Conservation (phyloP, 495 filamentous ascomycete species). For the Aspergillus coremiiformis region DNA sequence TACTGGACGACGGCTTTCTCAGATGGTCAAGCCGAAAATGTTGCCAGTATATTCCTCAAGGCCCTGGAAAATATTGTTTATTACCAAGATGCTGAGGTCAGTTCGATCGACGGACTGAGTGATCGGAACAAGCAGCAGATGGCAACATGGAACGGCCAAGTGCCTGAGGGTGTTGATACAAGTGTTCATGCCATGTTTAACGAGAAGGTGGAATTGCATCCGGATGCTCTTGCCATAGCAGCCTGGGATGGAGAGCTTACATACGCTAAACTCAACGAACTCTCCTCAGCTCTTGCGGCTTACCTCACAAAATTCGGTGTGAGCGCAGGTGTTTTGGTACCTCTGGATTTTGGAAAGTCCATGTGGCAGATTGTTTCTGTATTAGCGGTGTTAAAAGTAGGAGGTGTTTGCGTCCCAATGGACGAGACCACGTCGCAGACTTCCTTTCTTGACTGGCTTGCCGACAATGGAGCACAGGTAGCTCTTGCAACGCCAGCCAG, state of each 20-base stretch:
- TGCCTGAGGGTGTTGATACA: slow-evolving; percentile 27
- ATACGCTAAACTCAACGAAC: slow-evolving; percentile 42
- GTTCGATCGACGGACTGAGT: slow-evolving; percentile 33
- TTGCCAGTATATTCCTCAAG: slow-evolving; percentile 42
- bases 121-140: slow-evolving; percentile 33
- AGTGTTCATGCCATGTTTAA: slow-evolving; percentile 39
- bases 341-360: slow-evolving; percentile 35
- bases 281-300: slow-evolving; percentile 38
- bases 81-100: slow-evolving; percentile 24
- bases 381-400: slow-evolving; percentile 38
- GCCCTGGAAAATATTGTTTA: slow-evolving; percentile 38
- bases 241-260: slow-evolving; percentile 46
- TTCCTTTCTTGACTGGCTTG: slow-evolving; percentile 30
- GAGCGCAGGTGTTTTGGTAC: slow-evolving; percentile 28
- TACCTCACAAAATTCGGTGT: slow-evolving; percentile 37
- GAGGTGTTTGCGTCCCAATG: slow-evolving; percentile 38
- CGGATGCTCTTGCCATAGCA: slow-evolving; percentile 33
- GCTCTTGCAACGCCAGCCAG: slow-evolving; percentile 37
- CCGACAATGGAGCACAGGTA: slow-evolving; percentile 34
- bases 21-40: slow-evolving; percentile 42
- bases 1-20: slow-evolving; percentile 50
- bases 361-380: slow-evolving; percentile 34
- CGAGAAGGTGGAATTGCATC: slow-evolving; percentile 30
- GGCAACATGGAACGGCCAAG: slow-evolving; percentile 37
- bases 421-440: slow-evolving; percentile 16